phyloP scores from a whole-genome alignment of 2,329 filamentous ascomycete genomes.

The Zymoseptoria tritici region DNA sequence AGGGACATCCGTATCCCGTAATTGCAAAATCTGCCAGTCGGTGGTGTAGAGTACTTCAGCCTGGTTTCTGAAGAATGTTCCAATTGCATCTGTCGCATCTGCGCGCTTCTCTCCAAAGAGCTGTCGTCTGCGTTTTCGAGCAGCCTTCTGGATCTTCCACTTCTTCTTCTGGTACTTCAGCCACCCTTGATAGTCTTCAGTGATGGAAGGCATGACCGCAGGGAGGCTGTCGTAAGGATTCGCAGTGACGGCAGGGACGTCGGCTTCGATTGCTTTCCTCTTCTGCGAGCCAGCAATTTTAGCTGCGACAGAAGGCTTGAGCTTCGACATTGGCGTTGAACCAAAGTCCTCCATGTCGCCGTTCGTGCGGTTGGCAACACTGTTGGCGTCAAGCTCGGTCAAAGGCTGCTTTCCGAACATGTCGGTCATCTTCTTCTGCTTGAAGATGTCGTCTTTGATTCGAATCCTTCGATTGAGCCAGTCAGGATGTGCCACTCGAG shows the following conservation, averaged over 20 bases:
- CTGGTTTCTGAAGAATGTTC: conserved; percentile 78
- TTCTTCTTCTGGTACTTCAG: conserved; percentile 95
- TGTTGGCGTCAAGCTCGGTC: conserved; percentile 62
- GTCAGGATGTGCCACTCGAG: conserved; percentile 86
- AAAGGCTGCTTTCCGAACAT: conserved; percentile 70
- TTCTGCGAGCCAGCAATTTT: conserved; percentile 36
- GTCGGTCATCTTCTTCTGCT: conserved; percentile 98
- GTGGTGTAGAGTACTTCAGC: conserved; percentile 83
- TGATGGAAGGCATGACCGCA: conserved; percentile 73
- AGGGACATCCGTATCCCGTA: conserved; percentile 72
- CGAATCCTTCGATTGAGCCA: conserved; percentile 94
- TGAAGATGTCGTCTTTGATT: conserved; percentile 92
- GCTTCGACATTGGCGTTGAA: conserved; percentile 27
- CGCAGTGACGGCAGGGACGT: conserved; percentile 45
- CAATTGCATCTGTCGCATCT: conserved; percentile 53
- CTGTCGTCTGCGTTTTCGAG: conserved; percentile 74
- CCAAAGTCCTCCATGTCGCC: conserved; percentile 49
- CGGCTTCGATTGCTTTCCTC: conserved; percentile 40
- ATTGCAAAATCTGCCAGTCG: conserved; percentile 90
- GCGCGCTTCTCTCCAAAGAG: conserved; percentile 79
- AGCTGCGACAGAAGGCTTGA: conserved; percentile 40
- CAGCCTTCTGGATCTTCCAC: conserved; percentile 96
- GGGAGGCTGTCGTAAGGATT: conserved; percentile 81
- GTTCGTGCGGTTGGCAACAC: conserved; percentile 46
- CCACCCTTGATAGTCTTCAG: conserved; percentile 80